Base-by-base conservation (phyloP, 768 basidiomycete genomes). In the Boletus huronensis region DNA sequence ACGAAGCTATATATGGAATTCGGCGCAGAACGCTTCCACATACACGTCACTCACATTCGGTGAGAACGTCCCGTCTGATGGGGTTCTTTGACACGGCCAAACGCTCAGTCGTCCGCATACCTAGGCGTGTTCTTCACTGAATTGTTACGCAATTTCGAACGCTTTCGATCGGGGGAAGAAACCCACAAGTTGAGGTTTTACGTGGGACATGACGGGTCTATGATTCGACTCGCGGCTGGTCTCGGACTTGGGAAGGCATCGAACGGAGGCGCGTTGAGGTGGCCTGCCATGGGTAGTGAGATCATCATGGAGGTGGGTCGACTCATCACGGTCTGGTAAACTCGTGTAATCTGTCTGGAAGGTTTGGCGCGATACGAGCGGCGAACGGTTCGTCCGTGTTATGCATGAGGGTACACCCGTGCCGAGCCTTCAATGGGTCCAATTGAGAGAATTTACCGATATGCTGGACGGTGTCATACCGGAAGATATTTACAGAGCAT, bases 221-320 rank as follows among this genome's bases (percentile, higher is more conserved):
- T 80, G 72, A 72, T 74, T 40, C 65, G 73, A 31, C 73, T 74
- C 3, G 73, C 70, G 31, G 61, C 68, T 5, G 73, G 73, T 8
- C 70, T 80, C 3, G 77, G 79, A 4, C 62, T 79, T 23, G 75
- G 74, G 16, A 62, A 63, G 25, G 41, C 52, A 19, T 55, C 55
- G 8, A 66, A 64, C 25, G 57, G 57, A 7, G 58, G 56, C 14
- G 61, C 62, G 2, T 54, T 78, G 49, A 71, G 76, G 34, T 81
- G 79, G 79, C 79, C 79, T 0, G 76, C 79, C 0, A 65, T 79
- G 51, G 77, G 77, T 3, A 74, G 73, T 17, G 77, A 79, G 59
- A 71, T 78, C n/a, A 53, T 76, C 46, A 73, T 77, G 67, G 77
- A 79, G 74, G 77, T 72, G 54, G 38, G 72, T 53, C n/a, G 1